These are phyloP conservation scores for Butyriboletus loyo DNA, from an alignment of 768 basidiomycete species.

Conservation along the genomic window DNA sequence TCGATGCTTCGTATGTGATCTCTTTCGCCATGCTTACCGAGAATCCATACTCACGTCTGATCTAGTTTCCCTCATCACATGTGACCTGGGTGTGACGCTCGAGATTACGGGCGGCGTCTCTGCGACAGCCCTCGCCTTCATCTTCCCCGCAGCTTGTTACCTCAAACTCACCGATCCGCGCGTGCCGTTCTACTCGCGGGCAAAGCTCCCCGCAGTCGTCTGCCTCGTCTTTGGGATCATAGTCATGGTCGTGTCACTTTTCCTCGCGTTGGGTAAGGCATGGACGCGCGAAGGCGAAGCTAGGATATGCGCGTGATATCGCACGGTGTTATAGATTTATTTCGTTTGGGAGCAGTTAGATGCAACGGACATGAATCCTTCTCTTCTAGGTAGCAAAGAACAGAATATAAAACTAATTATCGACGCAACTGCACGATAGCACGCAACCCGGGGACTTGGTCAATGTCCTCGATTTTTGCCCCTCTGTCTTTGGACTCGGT, in stretches of 20 bases:
- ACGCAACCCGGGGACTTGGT: constrained; percentile 53
- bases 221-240: constrained; percentile 73
- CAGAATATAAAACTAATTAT: constrained; percentile 1
- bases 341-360: constrained; percentile 13
- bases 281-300: constrained; percentile 72
- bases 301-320: constrained; percentile 64
- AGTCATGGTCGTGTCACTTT: constrained; percentile 76
- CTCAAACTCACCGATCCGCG: constrained; percentile 62
- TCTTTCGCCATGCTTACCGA: background rate
- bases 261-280: constrained; percentile 72
- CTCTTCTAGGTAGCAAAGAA: constrained; percentile 7
- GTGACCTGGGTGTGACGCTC: constrained; percentile 96
- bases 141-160: constrained; percentile 88
- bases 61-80: constrained; percentile 85
- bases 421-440: constrained; percentile 32
- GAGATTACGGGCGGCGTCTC: constrained; percentile 98
- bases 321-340: constrained; percentile 21
- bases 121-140: constrained; percentile 88
- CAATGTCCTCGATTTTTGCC: constrained; percentile 58
- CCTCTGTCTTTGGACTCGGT: constrained; percentile 69
- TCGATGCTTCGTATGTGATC: constrained; percentile 71
- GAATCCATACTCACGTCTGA: background rate
- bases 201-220: constrained; percentile 69
- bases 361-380: constrained; percentile 2
- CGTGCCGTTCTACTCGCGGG: constrained; percentile 62